Base-by-base conservation (phyloP, 2,329 filamentous ascomycete genomes). In the Coniella vitis region DNA sequence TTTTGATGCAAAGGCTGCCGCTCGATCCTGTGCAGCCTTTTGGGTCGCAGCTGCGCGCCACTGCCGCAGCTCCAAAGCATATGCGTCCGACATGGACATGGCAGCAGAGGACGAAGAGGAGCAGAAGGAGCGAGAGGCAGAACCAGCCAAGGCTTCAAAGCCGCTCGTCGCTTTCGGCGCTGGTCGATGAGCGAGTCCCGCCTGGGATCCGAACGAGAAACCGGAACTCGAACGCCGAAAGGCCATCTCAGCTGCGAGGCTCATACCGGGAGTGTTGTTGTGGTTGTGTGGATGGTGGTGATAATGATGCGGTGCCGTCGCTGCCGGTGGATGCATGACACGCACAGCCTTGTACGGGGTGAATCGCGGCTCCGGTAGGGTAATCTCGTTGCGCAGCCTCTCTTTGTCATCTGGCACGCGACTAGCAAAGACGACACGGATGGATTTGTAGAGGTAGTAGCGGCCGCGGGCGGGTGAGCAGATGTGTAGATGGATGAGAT, bases 341-440 rank as follows among this genome's bases (percentile, higher is more conserved):
- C 76, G 69, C 34, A 74, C 67, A 3, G 86, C 79, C 63, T 90
- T 95, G 69, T 95, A 97, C 1, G 83, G 75, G 48, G 83, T 87
- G 63, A 89, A 98, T 17, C 83, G 80, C 17, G 93, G 93, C 57
- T 96, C 90, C 0, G 91, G 91, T 52, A 87, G 76, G 34, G 93
- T 90, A 4, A 91, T 84, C 63, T 98, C 93, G 60, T 94, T 96
- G 29, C 84, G 78, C 35, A 98, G 74, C 61, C 85, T 91, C 66
- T 97, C 91, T 63, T 96, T 95, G 36, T 89, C 91, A 58, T 97
- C 93, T 0, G 93, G 91, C 0, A 96, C 91, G 21, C 93, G 82
- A 62, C 97, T 97, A 47, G 93, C 93, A 63, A 98, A 98, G 3
- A 98, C 91, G 32, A 97, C 88, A 13, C 93, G 83, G 51, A 97